Conservation (phyloP, 345 rosid species). For the Eucalyptus grandis region DNA sequence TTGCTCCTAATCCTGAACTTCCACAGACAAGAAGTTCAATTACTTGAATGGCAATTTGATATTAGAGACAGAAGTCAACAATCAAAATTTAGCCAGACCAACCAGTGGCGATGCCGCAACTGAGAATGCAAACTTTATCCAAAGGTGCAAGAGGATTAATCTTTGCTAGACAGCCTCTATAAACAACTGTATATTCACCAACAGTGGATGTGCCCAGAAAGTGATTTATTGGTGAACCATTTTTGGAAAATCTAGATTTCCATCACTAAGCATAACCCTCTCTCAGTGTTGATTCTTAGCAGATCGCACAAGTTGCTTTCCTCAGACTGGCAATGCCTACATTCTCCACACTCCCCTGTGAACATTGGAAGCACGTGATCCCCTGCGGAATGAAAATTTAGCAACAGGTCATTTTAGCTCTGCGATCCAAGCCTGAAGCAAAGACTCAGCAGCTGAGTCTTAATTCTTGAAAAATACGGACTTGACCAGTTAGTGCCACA, state of each 20-base stretch:
- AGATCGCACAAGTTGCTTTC: constrained; percentile 29
- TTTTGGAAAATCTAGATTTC: constrained; percentile 12
- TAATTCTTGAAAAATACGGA: not conserved
- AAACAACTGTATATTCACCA: constrained; percentile 18
- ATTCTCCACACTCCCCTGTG: constrained; percentile 27
- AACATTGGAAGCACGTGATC: constrained; percentile 39
- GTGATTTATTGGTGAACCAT: constrained; percentile 10
- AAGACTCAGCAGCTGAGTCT: not conserved
- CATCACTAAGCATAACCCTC: constrained; percentile 21
- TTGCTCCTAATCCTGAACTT: constrained; percentile 19
- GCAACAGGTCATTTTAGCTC: not conserved
- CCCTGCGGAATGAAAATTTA: not conserved
- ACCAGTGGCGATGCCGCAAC: constrained; percentile 24
- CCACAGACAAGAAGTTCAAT: not conserved
- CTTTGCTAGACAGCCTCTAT: constrained; percentile 21
- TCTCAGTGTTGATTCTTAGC: constrained; percentile 7
- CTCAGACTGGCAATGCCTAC: constrained; percentile 19
- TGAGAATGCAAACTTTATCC: constrained; percentile 25
- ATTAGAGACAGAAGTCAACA: not conserved
- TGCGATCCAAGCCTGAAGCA: not conserved
- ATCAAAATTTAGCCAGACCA: not conserved
- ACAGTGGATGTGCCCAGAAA: constrained; percentile 23
- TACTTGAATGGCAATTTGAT: not conserved
- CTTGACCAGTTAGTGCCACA: not conserved
- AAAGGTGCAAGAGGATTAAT: constrained; percentile 17